These are phyloP conservation scores for Torulaspora maleeae DNA, from an alignment of 805 yeast genomes.

Conservation along the genomic window DNA sequence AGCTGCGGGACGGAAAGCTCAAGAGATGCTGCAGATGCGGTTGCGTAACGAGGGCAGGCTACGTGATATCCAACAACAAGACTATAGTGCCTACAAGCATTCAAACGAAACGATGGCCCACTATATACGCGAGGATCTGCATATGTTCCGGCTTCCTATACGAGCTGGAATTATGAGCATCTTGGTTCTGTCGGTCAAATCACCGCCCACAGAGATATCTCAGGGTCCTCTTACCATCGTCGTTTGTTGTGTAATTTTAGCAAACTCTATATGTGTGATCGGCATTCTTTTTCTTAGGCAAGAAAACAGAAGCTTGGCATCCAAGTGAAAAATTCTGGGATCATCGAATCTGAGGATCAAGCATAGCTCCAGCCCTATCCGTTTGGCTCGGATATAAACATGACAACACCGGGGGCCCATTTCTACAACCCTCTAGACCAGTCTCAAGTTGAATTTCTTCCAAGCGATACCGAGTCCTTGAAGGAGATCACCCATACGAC, in stretches of 20 bases:
- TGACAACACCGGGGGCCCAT: background rate
- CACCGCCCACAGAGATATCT: too few relatives aligned
- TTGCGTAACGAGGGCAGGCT: constrained; percentile 39
- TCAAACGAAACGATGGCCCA: constrained; percentile 37
- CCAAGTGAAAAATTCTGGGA: too few relatives aligned
- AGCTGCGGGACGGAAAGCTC: constrained; percentile 25
- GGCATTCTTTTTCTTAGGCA: too few relatives aligned
- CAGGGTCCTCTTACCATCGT: too few relatives aligned
- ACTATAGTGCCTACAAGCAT: constrained; percentile 35
- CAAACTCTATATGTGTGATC: too few relatives aligned
- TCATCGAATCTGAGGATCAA: too few relatives aligned
- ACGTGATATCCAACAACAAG: constrained; percentile 30
- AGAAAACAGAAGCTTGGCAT: too few relatives aligned
- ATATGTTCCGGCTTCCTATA: constrained; percentile 36
- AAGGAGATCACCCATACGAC: constrained; percentile 1
- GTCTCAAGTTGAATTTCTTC: constrained; percentile 22
- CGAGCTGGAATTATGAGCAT: constrained; percentile 18
- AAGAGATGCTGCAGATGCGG: constrained; percentile 56
- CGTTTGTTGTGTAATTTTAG: too few relatives aligned
- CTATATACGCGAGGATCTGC: constrained; percentile 34
- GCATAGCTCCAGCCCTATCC: too few relatives aligned
- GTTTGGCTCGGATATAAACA: background rate
- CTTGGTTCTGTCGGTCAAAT: too few relatives aligned
- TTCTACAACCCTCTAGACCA: constrained; percentile 21
- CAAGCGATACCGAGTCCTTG: constrained; percentile 16